Evolutionary conservation across 495 filamentous ascomycete genomes (phyloP).

Genomic region (Peziza echinospora): DNA sequence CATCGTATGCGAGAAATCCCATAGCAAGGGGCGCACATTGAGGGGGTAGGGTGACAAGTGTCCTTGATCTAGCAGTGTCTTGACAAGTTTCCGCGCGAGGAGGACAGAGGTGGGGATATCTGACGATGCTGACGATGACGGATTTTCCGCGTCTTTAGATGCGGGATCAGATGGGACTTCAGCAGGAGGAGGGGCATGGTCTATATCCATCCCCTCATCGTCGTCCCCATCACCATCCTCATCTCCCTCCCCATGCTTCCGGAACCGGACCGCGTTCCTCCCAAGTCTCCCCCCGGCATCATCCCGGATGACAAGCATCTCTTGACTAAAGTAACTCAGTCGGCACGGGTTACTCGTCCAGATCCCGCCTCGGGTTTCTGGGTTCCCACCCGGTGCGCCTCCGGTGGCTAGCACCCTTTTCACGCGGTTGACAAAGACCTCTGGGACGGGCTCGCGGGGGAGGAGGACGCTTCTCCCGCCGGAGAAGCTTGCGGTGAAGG

Average conservation of each 20-base stretch:
- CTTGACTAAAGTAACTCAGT: conserved; percentile 60
- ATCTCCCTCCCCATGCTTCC: conserved; percentile 17
- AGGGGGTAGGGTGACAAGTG: conserved; percentile 70
- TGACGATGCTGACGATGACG: conserved; percentile 9
- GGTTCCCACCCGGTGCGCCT: conserved; percentile 21
- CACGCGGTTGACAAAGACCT: conserved; percentile 68
- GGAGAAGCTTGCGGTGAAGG: conserved; percentile 49
- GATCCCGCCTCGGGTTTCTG: conserved; percentile 32
- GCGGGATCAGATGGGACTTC: conserved; percentile 11
- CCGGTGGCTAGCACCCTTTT: conserved; percentile 50
- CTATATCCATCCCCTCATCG: conserved; percentile 10
- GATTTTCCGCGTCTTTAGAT: conserved; percentile 12
- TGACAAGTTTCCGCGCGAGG: conserved; percentile 58
- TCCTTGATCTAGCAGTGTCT: conserved; percentile 83
- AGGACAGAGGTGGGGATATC: conserved; percentile 7
- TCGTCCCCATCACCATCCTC: conserved; percentile 10
- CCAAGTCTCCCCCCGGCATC: conserved; percentile 59
- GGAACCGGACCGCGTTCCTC: conserved; percentile 44
- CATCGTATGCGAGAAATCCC: conserved; percentile 56
- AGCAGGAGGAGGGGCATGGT: conserved; percentile 1
- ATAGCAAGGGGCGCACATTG: conserved; percentile 52
- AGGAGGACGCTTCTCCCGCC: conserved; percentile 57
- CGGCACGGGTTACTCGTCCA: conserved; percentile 78
- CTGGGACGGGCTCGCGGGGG: conserved; percentile 53
- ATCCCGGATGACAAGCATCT: conserved; percentile 69